Base-by-base conservation (phyloP, 208 protist species). In the Crithidia fasciculata region DNA sequence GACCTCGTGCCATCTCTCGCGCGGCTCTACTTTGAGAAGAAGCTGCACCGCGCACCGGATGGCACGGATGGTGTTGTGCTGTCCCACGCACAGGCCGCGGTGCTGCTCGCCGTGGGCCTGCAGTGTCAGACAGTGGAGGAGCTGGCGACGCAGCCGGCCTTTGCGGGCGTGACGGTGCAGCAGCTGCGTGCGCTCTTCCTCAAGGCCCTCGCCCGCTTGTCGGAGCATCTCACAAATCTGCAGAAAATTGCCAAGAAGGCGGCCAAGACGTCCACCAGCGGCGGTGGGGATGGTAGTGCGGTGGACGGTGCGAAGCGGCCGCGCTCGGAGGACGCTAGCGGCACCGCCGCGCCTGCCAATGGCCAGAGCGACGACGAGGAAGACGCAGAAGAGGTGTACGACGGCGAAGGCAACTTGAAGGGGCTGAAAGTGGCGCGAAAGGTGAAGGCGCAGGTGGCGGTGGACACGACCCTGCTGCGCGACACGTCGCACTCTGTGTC, bases 1-100 rank as follows among this genome's bases (percentile, higher is more conserved):
- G 98, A 99, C 74, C 80, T 99, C 3, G 47, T 99, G 7, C 98
- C 99, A 8, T 43, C 63, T 39, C 47, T 99, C 10, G 97, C 98
- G 16, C 69, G 80, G 63, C 50, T 98, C 13, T 99, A 97, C 82
- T 99, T 99, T 83, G 74, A 68, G 16, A 78, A 87, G 40, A 54
- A 43, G n/a, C 69, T 95, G 16, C 78, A 86, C 67, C 78, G 75
- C 5, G 54, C 80, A 4, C 89, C 90, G 4, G 89, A 95, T 66
- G 88, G 91, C 39, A 81, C 80, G 15, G 85, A 90, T 43, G 93
- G 92, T 16, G 93, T 98, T 3, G 80, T 90, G 55, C 77, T 99
- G 12, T 90, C 91, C 5, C 81, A 92, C 67, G 83, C 93, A 3
- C 97, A 99, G 84, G 85, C 90, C 0, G 96, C 97, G 1, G 96